phyloP scores from a whole-genome alignment of 441 rosid genomes.

The Bocquillonia castaneifolia region DNA sequence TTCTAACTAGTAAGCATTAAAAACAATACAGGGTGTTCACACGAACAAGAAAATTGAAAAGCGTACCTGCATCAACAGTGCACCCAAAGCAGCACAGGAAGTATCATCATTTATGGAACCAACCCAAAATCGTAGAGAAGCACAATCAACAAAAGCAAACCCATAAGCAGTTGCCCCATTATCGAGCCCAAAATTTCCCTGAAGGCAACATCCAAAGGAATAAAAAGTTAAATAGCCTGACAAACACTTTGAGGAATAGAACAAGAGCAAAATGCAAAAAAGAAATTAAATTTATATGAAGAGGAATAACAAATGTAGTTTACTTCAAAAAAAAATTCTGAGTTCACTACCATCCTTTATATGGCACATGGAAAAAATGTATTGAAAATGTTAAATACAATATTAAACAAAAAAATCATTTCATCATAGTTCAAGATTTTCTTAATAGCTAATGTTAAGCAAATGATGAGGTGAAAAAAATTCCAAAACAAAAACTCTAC shows the following conservation, averaged over 20 bases:
- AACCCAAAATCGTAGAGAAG: slow-evolving; percentile 84
- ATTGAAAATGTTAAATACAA: not conserved
- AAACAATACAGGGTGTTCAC: slow-evolving; percentile 10
- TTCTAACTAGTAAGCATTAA: slow-evolving; percentile 9
- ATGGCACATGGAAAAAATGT: not conserved
- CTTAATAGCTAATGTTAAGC: not conserved
- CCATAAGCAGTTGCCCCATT: slow-evolving; percentile 61
- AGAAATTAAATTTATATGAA: not conserved
- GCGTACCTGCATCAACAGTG: slow-evolving; percentile 87
- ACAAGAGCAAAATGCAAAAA: not conserved
- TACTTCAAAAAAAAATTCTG: not conserved
- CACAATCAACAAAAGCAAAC: slow-evolving; percentile 96
- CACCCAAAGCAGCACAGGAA: slow-evolving; percentile 82
- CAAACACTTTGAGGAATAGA: slow-evolving; percentile 9
- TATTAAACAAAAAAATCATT: not conserved
- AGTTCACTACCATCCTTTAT: not conserved
- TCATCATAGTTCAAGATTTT: not conserved
- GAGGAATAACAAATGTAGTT: not conserved
- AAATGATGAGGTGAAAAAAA: not conserved
- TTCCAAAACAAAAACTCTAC: not conserved
- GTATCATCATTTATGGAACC: slow-evolving; percentile 78
- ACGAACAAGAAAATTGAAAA: slow-evolving; percentile 20
- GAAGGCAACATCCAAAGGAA: slow-evolving; percentile 16
- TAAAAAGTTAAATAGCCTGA: slow-evolving; percentile 4
- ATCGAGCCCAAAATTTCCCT: slow-evolving; percentile 50